Evolutionary conservation across 257 asterid genomes (phyloP).

Genomic region (Misopates orontium): DNA sequence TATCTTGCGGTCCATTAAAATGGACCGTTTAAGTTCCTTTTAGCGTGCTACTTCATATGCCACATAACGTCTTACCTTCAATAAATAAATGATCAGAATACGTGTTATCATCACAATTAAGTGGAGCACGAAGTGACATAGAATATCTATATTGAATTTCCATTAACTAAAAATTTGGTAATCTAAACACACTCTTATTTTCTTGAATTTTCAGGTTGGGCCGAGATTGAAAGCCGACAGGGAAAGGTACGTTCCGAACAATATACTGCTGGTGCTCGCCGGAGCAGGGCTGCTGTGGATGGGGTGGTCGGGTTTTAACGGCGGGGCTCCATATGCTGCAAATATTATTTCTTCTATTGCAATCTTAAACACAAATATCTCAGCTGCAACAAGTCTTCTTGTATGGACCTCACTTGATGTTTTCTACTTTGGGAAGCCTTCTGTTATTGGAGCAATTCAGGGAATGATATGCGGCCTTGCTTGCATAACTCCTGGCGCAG

Average conservation of each 20-base stretch:
- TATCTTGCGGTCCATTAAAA: too few species aligned
- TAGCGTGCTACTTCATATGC: too few species aligned
- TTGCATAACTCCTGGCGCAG: slow-evolving; percentile 95
- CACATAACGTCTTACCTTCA: too few species aligned
- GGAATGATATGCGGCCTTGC: slow-evolving; percentile 96
- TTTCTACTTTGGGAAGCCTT: slow-evolving; percentile 78
- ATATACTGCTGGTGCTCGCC: slow-evolving; percentile 74
- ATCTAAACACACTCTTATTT: not conserved
- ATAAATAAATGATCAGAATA: too few species aligned
- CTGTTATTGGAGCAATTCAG: slow-evolving; percentile 87
- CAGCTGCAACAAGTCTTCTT: slow-evolving; percentile 89
- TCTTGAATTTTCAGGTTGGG: slow-evolving; percentile 54
- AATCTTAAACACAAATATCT: slow-evolving; percentile 68
- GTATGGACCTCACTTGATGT: slow-evolving; percentile 91
- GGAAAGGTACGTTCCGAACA: slow-evolving; percentile 87
- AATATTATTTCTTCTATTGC: slow-evolving; percentile 72
- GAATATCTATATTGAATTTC: too few species aligned
- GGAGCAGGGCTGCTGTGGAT: slow-evolving; percentile 94
- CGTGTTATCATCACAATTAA: too few species aligned
- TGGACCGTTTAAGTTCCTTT: too few species aligned
- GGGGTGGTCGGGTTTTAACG: slow-evolving; percentile 99
- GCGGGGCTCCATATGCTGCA: slow-evolving; percentile 91
- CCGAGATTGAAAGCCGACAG: slow-evolving; percentile 80
- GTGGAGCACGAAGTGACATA: too few species aligned
- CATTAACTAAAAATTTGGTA: too few species aligned